Percentiles rank a stretch among this genome's conserved stretches.
These are phyloP conservation scores for Sporothrix sp. DNA, from an alignment of 2,329 filamentous ascomycete genomes.

Conservation along the genomic window DNA sequence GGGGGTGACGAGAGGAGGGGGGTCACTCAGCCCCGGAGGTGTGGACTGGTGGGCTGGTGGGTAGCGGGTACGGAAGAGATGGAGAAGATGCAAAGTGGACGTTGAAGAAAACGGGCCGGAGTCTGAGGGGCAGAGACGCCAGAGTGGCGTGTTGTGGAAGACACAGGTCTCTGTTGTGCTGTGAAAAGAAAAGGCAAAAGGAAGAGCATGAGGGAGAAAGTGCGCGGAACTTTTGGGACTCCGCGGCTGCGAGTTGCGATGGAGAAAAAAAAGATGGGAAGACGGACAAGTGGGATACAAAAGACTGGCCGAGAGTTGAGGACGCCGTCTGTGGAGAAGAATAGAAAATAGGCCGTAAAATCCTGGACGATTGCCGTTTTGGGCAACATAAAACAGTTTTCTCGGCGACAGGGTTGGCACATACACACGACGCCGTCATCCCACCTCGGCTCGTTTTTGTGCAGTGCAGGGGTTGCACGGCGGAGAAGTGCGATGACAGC, in stretches of 20 bases:
- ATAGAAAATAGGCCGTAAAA: conserved; percentile 12
- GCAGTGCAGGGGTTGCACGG: neutral
- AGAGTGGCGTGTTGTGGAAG: conserved; percentile 1
- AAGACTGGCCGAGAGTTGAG: no score
- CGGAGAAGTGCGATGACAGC: neutral
- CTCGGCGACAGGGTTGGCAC: conserved; percentile 17
- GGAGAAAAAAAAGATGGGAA: neutral
- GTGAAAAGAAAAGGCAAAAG: no score
- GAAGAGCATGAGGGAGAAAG: neutral
- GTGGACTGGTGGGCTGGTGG: conserved; percentile 27
- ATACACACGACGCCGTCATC: conserved; percentile 18
- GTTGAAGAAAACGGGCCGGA: neutral
- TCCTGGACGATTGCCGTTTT: conserved; percentile 1
- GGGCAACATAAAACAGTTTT: conserved; percentile 21
- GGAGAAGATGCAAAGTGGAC: neutral
- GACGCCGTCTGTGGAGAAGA: conserved; percentile 18
- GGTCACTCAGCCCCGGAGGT: conserved; percentile 17
- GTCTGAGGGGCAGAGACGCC: neutral
- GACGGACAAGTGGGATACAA: neutral
- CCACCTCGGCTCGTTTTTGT: neutral
- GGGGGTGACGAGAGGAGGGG: conserved; percentile 30
- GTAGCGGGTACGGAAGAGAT: conserved; percentile 22
- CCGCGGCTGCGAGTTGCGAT: neutral
- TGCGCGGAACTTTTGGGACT: neutral
- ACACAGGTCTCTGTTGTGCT: no score